These are phyloP conservation scores for Neonectria ditissima DNA, from an alignment of 2,329 filamentous ascomycete species.

Conservation along the genomic window DNA sequence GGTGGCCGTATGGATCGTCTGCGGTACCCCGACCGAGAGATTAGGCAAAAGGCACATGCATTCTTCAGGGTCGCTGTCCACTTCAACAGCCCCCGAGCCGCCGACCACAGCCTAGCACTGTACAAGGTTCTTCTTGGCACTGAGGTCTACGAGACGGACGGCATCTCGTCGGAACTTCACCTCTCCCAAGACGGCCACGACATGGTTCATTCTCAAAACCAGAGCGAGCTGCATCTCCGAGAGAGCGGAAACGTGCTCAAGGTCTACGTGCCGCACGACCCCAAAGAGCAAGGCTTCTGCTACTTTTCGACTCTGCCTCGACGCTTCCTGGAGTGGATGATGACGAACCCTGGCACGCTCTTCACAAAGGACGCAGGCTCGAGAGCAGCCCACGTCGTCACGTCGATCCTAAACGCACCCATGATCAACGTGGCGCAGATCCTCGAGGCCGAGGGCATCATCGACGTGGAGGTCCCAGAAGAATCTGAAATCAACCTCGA, in stretches of 20 bases:
- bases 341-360: conserved; percentile 43
- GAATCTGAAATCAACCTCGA: not conserved
- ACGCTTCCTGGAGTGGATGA: conserved; percentile 50
- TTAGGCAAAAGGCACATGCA: conserved; percentile 47
- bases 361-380: conserved; percentile 5
- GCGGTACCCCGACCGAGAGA: conserved; percentile 38
- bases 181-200: conserved; percentile 44
- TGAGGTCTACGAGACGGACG: conserved; percentile 46
- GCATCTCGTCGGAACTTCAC: conserved; percentile 45
- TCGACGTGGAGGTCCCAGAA: conserved; percentile 28
- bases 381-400: conserved; percentile 28
- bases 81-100: conserved; percentile 36
- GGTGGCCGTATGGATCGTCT: conserved; percentile 33
- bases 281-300: conserved; percentile 43
- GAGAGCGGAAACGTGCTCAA: conserved; percentile 38
- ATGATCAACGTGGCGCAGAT: conserved; percentile 33
- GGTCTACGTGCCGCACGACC: conserved; percentile 49
- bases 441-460: conserved; percentile 36
- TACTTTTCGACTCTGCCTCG: conserved; percentile 45
- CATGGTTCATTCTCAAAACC: conserved; percentile 32
- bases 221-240: conserved; percentile 46
- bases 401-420: conserved; percentile 31
- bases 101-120: conserved; percentile 15
- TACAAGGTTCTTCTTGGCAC: conserved; percentile 30
- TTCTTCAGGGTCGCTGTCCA: conserved; percentile 44